Evolutionary conservation across 2,329 filamentous ascomycete species (phyloP), one percentile per base, ranked within the genome.

Genomic region (Alternaria ethzedia): DNA sequence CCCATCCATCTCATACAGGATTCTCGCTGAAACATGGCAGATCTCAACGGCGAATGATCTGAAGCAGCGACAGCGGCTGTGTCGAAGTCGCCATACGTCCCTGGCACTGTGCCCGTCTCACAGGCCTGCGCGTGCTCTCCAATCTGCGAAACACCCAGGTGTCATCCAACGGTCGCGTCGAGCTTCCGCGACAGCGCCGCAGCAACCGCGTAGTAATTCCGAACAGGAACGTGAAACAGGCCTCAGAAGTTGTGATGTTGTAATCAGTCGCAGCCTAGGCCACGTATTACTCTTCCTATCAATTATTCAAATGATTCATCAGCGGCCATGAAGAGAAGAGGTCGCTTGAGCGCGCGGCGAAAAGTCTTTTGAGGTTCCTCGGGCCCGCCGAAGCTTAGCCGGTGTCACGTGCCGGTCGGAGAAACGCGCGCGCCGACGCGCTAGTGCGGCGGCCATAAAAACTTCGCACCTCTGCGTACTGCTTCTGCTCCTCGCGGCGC

Each of bases 401-500:
- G 61, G 28, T 6, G 4, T 50, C 57, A 63, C 57, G 59, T 62
- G 59, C 15, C 6, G 4, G 15, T 23, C 57, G 56, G 61, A 55
- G 50, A 59, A 63, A 59, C 56, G 43, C 4, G 30, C 10, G 7
- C 17, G 11, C 55, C 51, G 52, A 25, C 57, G 63, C 50, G 63
- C 50, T 63, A 65, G 55, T 23, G 26, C 3, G 17, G 4, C 36
- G 21, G 36, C 58, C 41, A 74, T 65, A 76, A 77, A 77, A 71
- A 60, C 63, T 67, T 64, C 54, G 28, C 65, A 17, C 7, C 23
- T 49, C 61, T 66, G 54, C 15, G 61, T 30, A 67, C 61, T 47
- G 78, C 82, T 88, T 87, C 85, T 83, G 83, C 88, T 86, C 92
- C 85, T 90, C 94, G 91, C 91, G 91, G 91, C 90, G 89, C 89